These are phyloP conservation scores for Rhodotorula sp. DNA, from an alignment of 1,284 basidiomycete species.

Conservation along the genomic window DNA sequence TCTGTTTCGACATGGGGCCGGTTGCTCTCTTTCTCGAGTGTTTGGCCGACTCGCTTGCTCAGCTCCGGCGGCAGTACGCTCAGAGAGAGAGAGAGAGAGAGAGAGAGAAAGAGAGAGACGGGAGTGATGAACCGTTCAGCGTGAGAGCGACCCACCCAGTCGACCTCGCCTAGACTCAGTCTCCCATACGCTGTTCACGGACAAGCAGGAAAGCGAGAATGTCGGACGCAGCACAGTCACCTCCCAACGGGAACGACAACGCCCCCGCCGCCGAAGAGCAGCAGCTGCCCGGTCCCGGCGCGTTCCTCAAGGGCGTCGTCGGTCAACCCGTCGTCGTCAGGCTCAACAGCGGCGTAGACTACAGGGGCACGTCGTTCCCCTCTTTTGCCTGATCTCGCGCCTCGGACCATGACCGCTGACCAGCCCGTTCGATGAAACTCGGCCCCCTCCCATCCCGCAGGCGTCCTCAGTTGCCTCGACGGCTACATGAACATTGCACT, in stretches of 20 bases:
- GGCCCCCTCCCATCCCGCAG: slow-evolving; percentile 52
- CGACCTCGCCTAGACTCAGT: no score
- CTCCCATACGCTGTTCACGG: not conserved
- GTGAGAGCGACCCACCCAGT: no score
- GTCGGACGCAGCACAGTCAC: not conserved
- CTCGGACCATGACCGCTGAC: no score
- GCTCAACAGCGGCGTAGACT: slow-evolving; percentile 93
- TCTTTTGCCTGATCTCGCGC: not conserved
- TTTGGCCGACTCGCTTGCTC: no score
- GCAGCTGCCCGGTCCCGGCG: slow-evolving; percentile 33
- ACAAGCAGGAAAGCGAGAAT: not conserved
- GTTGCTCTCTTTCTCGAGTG: not conserved
- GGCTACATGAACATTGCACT: slow-evolving; percentile 94
- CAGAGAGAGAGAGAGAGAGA: no score
- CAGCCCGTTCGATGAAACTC: not conserved
- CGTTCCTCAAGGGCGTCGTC: slow-evolving; percentile 61
- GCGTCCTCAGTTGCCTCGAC: slow-evolving; percentile 91
- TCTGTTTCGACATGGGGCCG: not conserved
- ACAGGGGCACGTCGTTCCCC: slow-evolving; percentile 65
- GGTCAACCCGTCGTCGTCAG: slow-evolving; percentile 92
- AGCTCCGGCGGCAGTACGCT: no score
- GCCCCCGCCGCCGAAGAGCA: not conserved
- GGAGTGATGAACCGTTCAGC: not conserved
- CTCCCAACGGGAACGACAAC: not conserved
- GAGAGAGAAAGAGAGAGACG: not conserved